Evolutionary conservation across 164 flowering plant genomes (phyloP).

Genomic region (Berberis vulgaris): DNA sequence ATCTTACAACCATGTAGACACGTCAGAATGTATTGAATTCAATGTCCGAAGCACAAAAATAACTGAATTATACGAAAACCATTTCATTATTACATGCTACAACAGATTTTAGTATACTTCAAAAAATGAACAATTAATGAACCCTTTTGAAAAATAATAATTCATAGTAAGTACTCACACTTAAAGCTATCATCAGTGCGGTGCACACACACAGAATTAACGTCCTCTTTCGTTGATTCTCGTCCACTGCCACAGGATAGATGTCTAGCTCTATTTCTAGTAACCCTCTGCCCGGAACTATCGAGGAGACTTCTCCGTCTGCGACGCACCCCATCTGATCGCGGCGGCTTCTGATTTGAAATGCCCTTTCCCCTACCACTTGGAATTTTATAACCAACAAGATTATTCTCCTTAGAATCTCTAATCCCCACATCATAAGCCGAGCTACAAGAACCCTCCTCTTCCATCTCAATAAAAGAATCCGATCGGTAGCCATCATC

Average conservation of each 20-base stretch:
- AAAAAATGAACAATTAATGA: too few species aligned
- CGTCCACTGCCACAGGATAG: slow-evolving; percentile 12
- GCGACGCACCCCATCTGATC: slow-evolving; percentile 23
- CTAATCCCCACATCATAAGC: slow-evolving; percentile 17
- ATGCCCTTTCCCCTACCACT: slow-evolving; percentile 34
- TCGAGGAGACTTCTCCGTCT: slow-evolving; percentile 20
- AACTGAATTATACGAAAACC: too few species aligned
- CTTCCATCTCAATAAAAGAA: slow-evolving; percentile 23
- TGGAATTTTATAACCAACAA: background rate
- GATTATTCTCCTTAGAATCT: background rate
- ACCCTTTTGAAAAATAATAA: too few species aligned
- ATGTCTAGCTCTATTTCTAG: slow-evolving; percentile 3
- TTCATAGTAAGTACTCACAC: too few species aligned
- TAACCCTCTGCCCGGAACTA: background rate
- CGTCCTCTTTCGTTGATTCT: background rate
- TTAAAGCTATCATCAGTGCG: too few species aligned
- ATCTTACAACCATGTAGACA: slow-evolving; percentile 5
- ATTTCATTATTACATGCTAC: too few species aligned
- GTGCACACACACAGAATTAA: too few species aligned
- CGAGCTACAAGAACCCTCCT: slow-evolving; percentile 47
- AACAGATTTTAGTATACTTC: too few species aligned
- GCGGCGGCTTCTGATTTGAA: slow-evolving; percentile 24
- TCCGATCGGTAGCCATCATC: slow-evolving; percentile 6
- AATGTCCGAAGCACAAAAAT: too few species aligned
- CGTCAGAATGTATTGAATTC: background rate